These are phyloP conservation scores for Schizophyllum amplum DNA, from an alignment of 1,284 basidiomycete genomes.

Conservation along the genomic window DNA sequence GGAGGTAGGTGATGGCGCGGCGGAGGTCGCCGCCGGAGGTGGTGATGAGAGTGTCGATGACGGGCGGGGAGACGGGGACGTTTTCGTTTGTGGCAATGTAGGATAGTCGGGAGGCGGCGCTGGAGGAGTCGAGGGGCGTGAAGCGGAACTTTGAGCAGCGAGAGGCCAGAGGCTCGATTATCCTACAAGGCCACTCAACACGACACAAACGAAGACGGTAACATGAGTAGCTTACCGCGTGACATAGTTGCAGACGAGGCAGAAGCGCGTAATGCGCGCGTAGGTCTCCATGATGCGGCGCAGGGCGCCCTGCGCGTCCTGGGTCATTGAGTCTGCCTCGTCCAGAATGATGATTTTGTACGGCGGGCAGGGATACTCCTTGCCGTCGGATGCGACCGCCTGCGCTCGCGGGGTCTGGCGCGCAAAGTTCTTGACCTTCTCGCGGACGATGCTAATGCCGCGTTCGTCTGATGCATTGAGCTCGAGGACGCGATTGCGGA, in stretches of 20 bases:
- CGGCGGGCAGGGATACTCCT: conserved; percentile 90
- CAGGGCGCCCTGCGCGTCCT: conserved; percentile 95
- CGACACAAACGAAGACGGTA: conserved; percentile 2
- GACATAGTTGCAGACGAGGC: conserved; percentile 98
- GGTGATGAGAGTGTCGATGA: conserved; percentile 67
- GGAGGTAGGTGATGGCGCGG: conserved; percentile 97
- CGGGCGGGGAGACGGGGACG: conserved; percentile 40
- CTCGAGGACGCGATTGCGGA: conserved; percentile 89
- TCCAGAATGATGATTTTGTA: conserved; percentile 99
- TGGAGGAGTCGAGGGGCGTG: conserved; percentile 79
- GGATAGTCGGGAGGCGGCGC: conserved; percentile 70
- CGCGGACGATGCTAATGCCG: conserved; percentile 93
- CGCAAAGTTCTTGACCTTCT: conserved; percentile 99
- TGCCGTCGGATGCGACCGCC: conserved; percentile 67
- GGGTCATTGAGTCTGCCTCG: conserved; percentile 99
- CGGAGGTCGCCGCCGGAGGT: conserved; percentile 91
- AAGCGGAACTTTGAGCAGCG: conserved; percentile 99
- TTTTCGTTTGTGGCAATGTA: conserved; percentile 71
- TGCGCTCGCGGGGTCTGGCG: conserved; percentile 87
- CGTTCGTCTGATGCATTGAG: conserved; percentile 99
- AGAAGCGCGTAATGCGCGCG: conserved; percentile 94
- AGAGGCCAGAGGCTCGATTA: conserved; percentile 98
- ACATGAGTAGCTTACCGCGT: conserved; percentile 66
- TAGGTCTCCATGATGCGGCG: conserved; percentile 99
- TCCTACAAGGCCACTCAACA: conserved; percentile 42